Conservation (phyloP, 2,329 filamentous ascomycete genomes). For the Shiraia sp. region DNA sequence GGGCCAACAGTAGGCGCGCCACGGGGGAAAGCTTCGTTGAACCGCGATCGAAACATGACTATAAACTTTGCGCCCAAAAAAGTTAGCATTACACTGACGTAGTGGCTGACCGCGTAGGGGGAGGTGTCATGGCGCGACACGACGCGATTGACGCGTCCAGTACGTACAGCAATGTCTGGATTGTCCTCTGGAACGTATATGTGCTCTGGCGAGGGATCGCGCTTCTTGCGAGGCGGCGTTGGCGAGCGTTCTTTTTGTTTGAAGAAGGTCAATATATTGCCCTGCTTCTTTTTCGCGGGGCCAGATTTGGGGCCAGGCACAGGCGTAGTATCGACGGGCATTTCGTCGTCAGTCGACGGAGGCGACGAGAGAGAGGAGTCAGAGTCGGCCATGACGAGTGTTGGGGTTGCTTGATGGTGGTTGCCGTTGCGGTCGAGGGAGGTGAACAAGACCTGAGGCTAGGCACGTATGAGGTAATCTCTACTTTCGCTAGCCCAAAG, state of each 20-base stretch:
- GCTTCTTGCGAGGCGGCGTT: slow-evolving; percentile 65
- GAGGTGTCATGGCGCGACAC: slow-evolving; percentile 28
- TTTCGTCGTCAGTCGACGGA: slow-evolving; percentile 63
- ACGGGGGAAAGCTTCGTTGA: slow-evolving; percentile 85
- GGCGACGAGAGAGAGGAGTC: slow-evolving; percentile 62
- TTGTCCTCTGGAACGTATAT: slow-evolving; percentile 91
- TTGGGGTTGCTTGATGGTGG: slow-evolving; percentile 24
- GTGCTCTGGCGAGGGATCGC: slow-evolving; percentile 85
- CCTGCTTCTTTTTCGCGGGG: slow-evolving; percentile 37
- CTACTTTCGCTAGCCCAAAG: slow-evolving; percentile 35
- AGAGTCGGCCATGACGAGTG: slow-evolving; percentile 56
- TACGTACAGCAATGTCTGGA: slow-evolving; percentile 85
- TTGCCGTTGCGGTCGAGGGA: slow-evolving; percentile 23
- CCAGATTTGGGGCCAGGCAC: slow-evolving; percentile 29
- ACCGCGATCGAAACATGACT: slow-evolving; percentile 95
- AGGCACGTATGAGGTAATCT: slow-evolving; percentile 44
- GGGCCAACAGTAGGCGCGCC: slow-evolving; percentile 88
- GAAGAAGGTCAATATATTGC: slow-evolving; percentile 43
- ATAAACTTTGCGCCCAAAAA: slow-evolving; percentile 71
- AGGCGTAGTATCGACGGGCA: slow-evolving; percentile 30
- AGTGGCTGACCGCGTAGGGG: slow-evolving; percentile 24
- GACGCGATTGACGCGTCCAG: slow-evolving; percentile 45
- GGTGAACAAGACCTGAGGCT: slow-evolving; percentile 30
- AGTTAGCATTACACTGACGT: slow-evolving; percentile 34
- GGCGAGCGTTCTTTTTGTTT: slow-evolving; percentile 50